Conservation (phyloP, 2,329 filamentous ascomycete species). For the Elsinoe batatas region DNA sequence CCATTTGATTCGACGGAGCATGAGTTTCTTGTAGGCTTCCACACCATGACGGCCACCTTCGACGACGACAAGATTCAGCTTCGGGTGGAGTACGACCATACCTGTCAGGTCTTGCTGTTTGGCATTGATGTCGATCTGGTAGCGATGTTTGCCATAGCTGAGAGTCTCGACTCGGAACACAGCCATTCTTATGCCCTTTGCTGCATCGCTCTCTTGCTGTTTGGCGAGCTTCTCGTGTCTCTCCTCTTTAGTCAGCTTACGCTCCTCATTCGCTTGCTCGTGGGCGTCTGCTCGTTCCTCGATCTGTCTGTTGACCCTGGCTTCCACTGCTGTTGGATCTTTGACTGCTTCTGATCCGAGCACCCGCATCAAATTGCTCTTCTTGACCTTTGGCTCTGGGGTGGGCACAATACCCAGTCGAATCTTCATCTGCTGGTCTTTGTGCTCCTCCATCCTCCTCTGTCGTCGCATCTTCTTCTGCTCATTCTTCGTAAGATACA, state of each 20-base stretch:
- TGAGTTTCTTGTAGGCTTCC: conserved; percentile 78
- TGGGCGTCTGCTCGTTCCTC: conserved; percentile 75
- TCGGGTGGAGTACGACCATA: conserved; percentile 83
- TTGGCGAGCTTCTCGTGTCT: conserved; percentile 68
- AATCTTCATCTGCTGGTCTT: conserved; percentile 95
- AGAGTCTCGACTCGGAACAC: conserved; percentile 85
- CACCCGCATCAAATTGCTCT: conserved; percentile 94
- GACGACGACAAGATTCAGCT: conserved; percentile 79
- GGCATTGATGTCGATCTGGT: conserved; percentile 85
- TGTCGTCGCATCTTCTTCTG: conserved; percentile 85
- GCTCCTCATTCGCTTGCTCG: conserved; percentile 66
- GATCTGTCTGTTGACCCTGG: conserved; percentile 86
- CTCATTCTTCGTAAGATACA: conserved; percentile 86
- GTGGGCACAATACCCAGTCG: conserved; percentile 80
- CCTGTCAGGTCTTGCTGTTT: conserved; percentile 82
- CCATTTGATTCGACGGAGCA: conserved; percentile 93
- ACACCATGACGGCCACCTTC: conserved; percentile 82
- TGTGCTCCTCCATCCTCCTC: conserved; percentile 81
- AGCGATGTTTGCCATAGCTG: conserved; percentile 83
- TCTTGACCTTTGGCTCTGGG: conserved; percentile 91
- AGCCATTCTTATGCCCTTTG: conserved; percentile 72
- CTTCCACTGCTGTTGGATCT: conserved; percentile 93
- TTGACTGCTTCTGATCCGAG: conserved; percentile 87
- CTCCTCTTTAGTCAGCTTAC: conserved; percentile 82
- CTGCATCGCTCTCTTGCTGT: conserved; percentile 81